phyloP scores from a whole-genome alignment of 108 stramenopile species.

The Halocafeteria seosinensis region DNA sequence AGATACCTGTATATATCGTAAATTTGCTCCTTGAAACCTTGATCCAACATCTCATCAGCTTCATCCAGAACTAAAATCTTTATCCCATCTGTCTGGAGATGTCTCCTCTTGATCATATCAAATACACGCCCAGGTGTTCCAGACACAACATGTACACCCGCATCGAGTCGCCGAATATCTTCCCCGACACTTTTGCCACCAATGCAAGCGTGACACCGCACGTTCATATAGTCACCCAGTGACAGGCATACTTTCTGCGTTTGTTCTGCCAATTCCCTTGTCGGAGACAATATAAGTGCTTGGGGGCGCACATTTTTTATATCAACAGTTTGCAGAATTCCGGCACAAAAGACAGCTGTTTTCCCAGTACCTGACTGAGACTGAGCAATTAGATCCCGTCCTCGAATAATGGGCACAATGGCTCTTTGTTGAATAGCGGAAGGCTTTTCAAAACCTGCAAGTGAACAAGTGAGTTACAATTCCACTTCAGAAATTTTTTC shows the following conservation, averaged over 20 bases:
- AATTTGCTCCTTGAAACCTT: constrained; percentile 97
- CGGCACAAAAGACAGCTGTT: constrained; percentile 86
- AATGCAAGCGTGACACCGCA: constrained; percentile 84
- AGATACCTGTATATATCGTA: constrained; percentile 93
- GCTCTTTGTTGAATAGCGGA: constrained; percentile 98
- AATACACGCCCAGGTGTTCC: constrained; percentile 94
- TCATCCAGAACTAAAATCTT: constrained; percentile 88
- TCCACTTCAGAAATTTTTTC: background rate
- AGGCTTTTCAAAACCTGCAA: constrained; percentile 74
- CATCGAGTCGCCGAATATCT: constrained; percentile 74
- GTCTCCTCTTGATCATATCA: constrained; percentile 79
- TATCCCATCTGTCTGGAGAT: constrained; percentile 52
- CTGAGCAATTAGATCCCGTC: constrained; percentile 94
- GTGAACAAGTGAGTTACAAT: constrained; percentile 3
- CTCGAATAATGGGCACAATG: constrained; percentile 82
- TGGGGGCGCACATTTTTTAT: constrained; percentile 55
- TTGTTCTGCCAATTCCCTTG: constrained; percentile 91
- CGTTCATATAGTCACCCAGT: constrained; percentile 91
- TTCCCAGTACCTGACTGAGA: constrained; percentile 95
- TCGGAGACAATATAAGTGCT: constrained; percentile 80
- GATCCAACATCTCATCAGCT: constrained; percentile 93
- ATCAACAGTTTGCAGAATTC: constrained; percentile 68
- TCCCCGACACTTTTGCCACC: constrained; percentile 82
- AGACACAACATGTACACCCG: constrained; percentile 72
- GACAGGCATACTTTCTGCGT: constrained; percentile 69